Conservation (phyloP, 2,329 filamentous ascomycete genomes). For the Zasmidium citrigriseum region DNA sequence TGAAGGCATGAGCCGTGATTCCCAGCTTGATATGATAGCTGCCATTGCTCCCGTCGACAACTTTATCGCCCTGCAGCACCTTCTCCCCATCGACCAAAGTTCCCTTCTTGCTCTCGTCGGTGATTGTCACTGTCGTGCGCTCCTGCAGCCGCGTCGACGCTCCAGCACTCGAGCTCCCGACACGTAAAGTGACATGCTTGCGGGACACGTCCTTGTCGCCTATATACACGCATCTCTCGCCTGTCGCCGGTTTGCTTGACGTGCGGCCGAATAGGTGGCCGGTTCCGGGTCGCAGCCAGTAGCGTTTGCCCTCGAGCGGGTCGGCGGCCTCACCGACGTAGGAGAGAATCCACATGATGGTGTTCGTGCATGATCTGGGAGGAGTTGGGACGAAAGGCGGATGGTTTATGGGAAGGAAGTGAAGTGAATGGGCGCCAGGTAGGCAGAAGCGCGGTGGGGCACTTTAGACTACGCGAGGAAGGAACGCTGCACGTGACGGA, state of each 20-base stretch:
- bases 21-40: conserved; percentile 68
- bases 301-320: conserved; percentile 50
- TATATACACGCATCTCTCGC: conserved; percentile 62
- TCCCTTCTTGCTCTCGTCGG: conserved; percentile 84
- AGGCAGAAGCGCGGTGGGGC: not conserved
- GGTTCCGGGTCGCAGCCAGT: conserved; percentile 32
- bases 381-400: not conserved
- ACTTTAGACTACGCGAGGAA: not conserved
- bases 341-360: conserved; percentile 56
- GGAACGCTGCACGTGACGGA: not conserved
- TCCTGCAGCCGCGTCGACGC: conserved; percentile 60
- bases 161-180: conserved; percentile 64
- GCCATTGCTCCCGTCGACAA: conserved; percentile 39
- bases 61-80: conserved; percentile 51
- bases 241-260: conserved; percentile 50
- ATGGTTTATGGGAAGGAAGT: not conserved
- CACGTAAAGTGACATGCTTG: conserved; percentile 78
- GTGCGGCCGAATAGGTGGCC: conserved; percentile 63
- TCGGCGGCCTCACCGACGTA: conserved; percentile 57
- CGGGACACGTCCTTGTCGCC: conserved; percentile 82
- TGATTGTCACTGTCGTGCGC: conserved; percentile 70
- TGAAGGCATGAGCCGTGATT: conserved; percentile 46
- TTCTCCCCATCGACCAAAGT: conserved; percentile 74
- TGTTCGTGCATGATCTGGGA: not conserved
- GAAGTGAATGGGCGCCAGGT: not conserved